phyloP scores from a whole-genome alignment of 192 early-diverging fungal genomes.

The Coemansia sp. region DNA sequence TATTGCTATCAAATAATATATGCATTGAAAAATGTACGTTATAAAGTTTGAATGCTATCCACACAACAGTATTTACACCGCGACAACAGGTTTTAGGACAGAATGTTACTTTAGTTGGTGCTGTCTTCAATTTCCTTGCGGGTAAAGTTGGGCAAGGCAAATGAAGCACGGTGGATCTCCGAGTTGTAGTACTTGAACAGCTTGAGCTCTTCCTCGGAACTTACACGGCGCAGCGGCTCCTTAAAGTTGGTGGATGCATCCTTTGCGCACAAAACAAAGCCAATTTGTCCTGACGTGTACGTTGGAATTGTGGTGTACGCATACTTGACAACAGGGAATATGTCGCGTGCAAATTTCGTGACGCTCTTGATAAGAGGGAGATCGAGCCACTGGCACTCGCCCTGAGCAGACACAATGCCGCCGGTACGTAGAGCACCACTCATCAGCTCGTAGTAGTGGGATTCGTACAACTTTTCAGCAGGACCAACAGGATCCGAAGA shows the following conservation, averaged over 20 bases:
- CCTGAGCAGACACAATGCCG: conserved; percentile 96
- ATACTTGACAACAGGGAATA: conserved; percentile 93
- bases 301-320: conserved; percentile 95
- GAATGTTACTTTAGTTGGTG: background rate
- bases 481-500: conserved; percentile 98
- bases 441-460: conserved; percentile 93
- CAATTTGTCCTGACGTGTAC: conserved; percentile 98
- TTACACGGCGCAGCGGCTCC: conserved; percentile 75
- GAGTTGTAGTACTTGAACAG: conserved; percentile 93
- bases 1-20: too few species aligned
- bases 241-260: conserved; percentile 71
- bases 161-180: conserved; percentile 89
- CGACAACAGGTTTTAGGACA: too few species aligned
- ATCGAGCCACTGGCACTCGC: conserved; percentile 99
- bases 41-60: too few species aligned
- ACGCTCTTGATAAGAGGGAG: conserved; percentile 90
- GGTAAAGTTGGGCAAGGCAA: conserved; percentile 92
- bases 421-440: conserved; percentile 81
- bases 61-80: too few species aligned
- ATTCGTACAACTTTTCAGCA: conserved; percentile 91
- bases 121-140: conserved; percentile 41
- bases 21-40: too few species aligned
- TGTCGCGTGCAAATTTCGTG: conserved; percentile 68
- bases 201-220: conserved; percentile 76
- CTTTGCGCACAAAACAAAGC: conserved; percentile 92